These are phyloP conservation scores for Cladophialophora immunda DNA, from an alignment of 2,329 filamentous ascomycete genomes.

Conservation along the genomic window DNA sequence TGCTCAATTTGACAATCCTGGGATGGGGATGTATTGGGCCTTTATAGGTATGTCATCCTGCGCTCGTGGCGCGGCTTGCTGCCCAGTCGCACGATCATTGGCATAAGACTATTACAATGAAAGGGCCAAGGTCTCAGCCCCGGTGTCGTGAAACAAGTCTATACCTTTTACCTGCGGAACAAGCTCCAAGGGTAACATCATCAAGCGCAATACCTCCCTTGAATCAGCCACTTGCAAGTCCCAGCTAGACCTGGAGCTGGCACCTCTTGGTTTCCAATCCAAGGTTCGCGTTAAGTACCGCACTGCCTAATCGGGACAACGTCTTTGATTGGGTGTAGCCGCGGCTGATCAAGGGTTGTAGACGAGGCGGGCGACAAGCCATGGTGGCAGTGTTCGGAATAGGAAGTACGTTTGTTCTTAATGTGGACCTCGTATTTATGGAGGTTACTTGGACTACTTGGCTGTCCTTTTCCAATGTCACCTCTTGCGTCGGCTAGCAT, in stretches of 20 bases:
- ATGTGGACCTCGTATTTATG: background rate
- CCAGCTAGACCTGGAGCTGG: background rate
- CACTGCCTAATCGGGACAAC: background rate
- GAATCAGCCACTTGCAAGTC: background rate
- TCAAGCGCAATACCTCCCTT: background rate
- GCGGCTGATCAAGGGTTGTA: background rate
- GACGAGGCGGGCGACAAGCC: background rate
- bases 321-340: background rate
- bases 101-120: background rate
- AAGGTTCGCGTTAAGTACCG: background rate
- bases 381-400: background rate
- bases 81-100: too few species aligned
- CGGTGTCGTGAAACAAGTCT: background rate
- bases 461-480: background rate
- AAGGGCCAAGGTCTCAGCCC: background rate
- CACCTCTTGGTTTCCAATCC: background rate
- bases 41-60: background rate
- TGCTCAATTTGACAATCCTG: background rate
- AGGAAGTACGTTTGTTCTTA: conserved; percentile 16
- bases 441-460: background rate
- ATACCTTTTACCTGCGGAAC: background rate
- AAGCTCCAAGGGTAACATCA: background rate
- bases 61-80: background rate
- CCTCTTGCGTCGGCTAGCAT: background rate
- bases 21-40: background rate